These are phyloP conservation scores for Goffeauzyma gilvescens DNA, from an alignment of 768 basidiomycete genomes.

Conservation along the genomic window DNA sequence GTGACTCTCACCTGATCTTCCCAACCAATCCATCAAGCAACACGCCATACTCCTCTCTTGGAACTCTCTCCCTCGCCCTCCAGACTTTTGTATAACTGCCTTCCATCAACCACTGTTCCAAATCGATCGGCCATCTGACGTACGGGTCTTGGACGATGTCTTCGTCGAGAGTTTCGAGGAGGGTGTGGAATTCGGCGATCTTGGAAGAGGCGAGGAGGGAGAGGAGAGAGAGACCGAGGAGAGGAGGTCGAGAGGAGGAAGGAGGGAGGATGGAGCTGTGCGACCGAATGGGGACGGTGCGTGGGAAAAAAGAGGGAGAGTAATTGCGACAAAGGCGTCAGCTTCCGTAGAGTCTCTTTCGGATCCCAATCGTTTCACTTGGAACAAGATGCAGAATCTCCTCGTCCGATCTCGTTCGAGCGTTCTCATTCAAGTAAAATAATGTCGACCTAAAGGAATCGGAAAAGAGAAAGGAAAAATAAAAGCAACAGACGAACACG, in stretches of 20 bases:
- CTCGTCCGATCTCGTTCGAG: too few relatives aligned
- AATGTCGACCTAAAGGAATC: too few relatives aligned
- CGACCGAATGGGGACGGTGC: too few relatives aligned
- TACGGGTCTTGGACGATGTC: slow-evolving; percentile 29
- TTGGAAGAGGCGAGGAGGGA: slow-evolving; percentile 73
- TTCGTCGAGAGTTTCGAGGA: slow-evolving; percentile 58
- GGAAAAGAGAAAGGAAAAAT: too few relatives aligned
- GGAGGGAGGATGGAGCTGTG: slow-evolving; percentile 51
- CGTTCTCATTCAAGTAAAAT: too few relatives aligned
- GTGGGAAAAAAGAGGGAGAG: too few relatives aligned
- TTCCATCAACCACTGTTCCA: slow-evolving; percentile 94
- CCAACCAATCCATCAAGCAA: slow-evolving; percentile 85
- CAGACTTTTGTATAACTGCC: slow-evolving; percentile 96
- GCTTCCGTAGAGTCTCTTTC: not conserved
- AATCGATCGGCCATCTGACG: slow-evolving; percentile 27
- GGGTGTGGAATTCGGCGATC: slow-evolving; percentile 93
- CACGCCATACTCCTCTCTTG: slow-evolving; percentile 83
- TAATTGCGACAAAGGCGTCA: not conserved
- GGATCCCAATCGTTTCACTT: not conserved
- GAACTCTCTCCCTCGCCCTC: slow-evolving; percentile 80
- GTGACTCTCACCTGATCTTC: slow-evolving; percentile 52
- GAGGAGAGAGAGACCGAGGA: slow-evolving; percentile 84
- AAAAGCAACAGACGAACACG: too few relatives aligned
- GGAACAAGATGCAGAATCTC: not conserved
- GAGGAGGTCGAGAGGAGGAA: slow-evolving; percentile 68